phyloP scores from a whole-genome alignment of 345 rosid genomes.

The Schrenkiella parvula region DNA sequence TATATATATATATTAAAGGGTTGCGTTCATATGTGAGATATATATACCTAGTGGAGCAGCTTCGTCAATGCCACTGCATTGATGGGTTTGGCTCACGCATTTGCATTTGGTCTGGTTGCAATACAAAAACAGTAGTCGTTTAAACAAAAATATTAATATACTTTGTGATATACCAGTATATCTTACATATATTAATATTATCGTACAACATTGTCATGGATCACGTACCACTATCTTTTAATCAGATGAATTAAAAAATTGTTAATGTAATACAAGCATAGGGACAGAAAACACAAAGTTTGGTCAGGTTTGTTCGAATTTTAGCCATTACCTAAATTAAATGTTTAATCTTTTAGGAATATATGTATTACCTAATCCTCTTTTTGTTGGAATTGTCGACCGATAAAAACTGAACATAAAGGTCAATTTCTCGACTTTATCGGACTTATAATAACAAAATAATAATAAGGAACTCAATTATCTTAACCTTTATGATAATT shows the following conservation, averaged over 20 bases:
- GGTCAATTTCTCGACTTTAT: conserved; percentile 5
- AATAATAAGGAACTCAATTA: not conserved
- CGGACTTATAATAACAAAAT: not conserved
- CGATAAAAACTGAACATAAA: conserved; percentile 6
- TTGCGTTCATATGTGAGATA: not conserved
- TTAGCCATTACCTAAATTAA: not conserved
- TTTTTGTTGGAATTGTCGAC: conserved; percentile 27
- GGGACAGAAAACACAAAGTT: conserved; percentile 25
- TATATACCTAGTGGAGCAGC: conserved; percentile 18
- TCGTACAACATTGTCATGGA: conserved; percentile 24
- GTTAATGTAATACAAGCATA: not conserved
- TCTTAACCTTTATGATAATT: conserved; percentile 5
- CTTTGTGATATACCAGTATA: not conserved
- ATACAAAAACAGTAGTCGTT: conserved; percentile 16
- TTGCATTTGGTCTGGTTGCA: conserved; percentile 6
- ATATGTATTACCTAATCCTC: conserved; percentile 21
- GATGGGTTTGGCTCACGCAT: conserved; percentile 31
- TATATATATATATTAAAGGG: too few relatives aligned
- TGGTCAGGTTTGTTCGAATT: conserved; percentile 33
- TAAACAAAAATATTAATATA: not conserved
- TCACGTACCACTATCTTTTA: conserved; percentile 23
- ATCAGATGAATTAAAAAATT: not conserved
- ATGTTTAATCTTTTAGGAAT: not conserved
- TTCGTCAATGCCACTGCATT: conserved; percentile 23
- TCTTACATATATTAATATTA: not conserved